Evolutionary conservation across 805 yeast species (phyloP), one percentile per base, ranked within the genome.

Genomic region (Cyberlindnera bimundalis): DNA sequence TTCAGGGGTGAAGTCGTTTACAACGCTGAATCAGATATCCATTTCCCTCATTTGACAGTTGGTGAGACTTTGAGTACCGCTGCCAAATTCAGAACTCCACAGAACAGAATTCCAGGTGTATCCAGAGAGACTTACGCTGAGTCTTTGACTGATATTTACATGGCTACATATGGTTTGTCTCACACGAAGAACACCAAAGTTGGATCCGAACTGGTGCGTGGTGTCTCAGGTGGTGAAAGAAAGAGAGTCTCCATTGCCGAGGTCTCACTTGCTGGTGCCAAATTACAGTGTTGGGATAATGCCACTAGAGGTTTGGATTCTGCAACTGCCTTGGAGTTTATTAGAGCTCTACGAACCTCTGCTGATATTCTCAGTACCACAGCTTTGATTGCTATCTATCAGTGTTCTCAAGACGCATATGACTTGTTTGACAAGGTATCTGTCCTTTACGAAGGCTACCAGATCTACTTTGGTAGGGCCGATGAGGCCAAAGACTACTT

Each of bases 191-290:
- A 79, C 55, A 81, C 87, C 23, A 69, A 76, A 39, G 86, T 81
- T 35, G 87, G 87, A 55, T 73, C 76, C 50, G 84, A 79, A 47
- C 70, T 72, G 35, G 75, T 79, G 21, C 70, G 85, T 58, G 88
- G 88, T 61, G 78, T 81, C 31, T 79, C 85, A 19, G 87, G 87
- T 58, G 87, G 87, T 65, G 84, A 81, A 61, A 66, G 87, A 51
- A 81, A 81, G 60, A 76, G 87, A 66, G 86, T 80, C 16, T 78
- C 85, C 12, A 78, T 81, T 52, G 84, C 83, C 11, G 87, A 81
- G 61, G 83, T 72, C 33, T 53, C 70, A 12, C 50, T 67, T 20
- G 58, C 68, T 40, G 78, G 78, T 45, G 72, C 80, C 23, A 62
- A 61, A 42, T 48, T 72, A 29, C 73, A 69, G 50, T 71, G 76